Base-by-base conservation (phyloP, 441 rosid genomes). In the Lepidium campestre region DNA sequence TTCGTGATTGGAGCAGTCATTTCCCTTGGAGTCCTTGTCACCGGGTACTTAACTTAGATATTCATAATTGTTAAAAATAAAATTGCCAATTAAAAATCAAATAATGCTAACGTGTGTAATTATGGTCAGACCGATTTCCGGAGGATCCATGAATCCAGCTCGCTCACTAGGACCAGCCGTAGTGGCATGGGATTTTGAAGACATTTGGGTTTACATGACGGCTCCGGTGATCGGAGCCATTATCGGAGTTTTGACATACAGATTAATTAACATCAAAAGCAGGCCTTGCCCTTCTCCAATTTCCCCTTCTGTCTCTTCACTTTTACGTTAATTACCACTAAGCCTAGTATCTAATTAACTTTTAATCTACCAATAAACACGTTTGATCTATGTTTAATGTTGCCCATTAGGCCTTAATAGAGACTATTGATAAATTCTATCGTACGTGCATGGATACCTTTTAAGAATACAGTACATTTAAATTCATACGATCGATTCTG, bases 161-260 rank as follows among this genome's bases (percentile, higher is more conserved):
- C 82, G 97, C 60, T 91, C 97, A 53, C 32, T 91, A 42, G 97
- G 97, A 23, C 97, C 96, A 2, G 97, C 97, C 17, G 79, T 91
- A 39, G 77, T 82, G 60, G 70, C 94, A 1, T 77, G 86, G 88
- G 80, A 86, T 57, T 87, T 87, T 52, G 79, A 80, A 32, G 79
- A 78, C 63, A 36, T 91, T 19, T 91, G 97, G 97, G 76, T 91
- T 31, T 91, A 91, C 62, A 58, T 89, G 11, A 82, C 78, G 12
- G 96, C 87, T 6, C 96, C 97, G 0, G 72, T 78, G 18, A 55
- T 72, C 4, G 96, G 97, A 76, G 89, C 97, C 10, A 17, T 85
- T 5, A 53, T 67, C 10, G 97, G 96, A 0, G 84, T 78, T 49
- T 69, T 87, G 12, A 20, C 78, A 49, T 86, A 78, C 65, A 77